These are phyloP conservation scores for Kodamaea fukazawae DNA, from an alignment of 805 yeast genomes.

Conservation along the genomic window DNA sequence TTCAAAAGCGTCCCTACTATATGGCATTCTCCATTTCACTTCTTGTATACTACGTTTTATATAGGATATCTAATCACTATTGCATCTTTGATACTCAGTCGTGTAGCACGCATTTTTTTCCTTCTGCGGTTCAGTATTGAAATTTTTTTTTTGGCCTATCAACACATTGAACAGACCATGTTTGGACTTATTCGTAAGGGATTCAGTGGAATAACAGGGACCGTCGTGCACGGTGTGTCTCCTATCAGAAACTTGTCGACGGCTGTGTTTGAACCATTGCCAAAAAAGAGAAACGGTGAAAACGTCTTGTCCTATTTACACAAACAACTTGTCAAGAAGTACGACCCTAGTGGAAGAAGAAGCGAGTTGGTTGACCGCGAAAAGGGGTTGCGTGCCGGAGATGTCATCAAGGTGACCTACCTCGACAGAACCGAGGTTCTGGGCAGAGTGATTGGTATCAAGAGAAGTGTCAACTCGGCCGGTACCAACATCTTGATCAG, in stretches of 20 bases:
- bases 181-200: slow-evolving; percentile 6
- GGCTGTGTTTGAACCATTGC: slow-evolving; percentile 50
- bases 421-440: slow-evolving; percentile 63
- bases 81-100: slow-evolving; percentile 2
- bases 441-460: slow-evolving; percentile 78
- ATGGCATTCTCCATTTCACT: not conserved
- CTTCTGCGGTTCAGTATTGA: slow-evolving; percentile 1
- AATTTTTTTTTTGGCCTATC: slow-evolving; percentile 6
- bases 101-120: slow-evolving; percentile 4
- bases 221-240: not conserved
- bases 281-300: slow-evolving; percentile 47
- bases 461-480: slow-evolving; percentile 56
- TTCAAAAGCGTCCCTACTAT: not conserved
- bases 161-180: slow-evolving; percentile 2
- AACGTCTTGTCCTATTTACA: slow-evolving; percentile 45
- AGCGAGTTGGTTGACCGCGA: slow-evolving; percentile 49
- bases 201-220: not conserved
- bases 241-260: slow-evolving; percentile 4
- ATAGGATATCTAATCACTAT: not conserved
- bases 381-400: slow-evolving; percentile 70
- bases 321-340: slow-evolving; percentile 49
- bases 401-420: slow-evolving; percentile 72
- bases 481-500: slow-evolving; percentile 79
- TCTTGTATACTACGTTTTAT: not conserved
- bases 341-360: slow-evolving; percentile 74